Conservation (phyloP, 2,329 filamentous ascomycete genomes). For the Microdochium nivale region DNA sequence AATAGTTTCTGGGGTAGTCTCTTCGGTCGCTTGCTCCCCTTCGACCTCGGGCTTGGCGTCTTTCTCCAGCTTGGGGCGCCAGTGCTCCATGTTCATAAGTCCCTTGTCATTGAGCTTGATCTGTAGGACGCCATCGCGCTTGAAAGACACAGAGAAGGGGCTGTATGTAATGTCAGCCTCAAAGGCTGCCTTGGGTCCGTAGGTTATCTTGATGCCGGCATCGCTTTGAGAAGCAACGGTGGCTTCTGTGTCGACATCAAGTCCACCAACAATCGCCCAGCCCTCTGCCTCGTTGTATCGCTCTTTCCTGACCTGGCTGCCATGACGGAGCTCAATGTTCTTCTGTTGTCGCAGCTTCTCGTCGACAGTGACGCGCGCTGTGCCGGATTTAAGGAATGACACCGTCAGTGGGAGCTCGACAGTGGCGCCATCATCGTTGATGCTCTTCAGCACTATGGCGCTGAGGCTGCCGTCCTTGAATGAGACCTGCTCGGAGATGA, state of each 20-base stretch:
- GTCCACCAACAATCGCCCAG: constrained; percentile 78
- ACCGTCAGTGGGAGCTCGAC: constrained; percentile 76
- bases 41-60: constrained; percentile 27
- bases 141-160: constrained; percentile 81
- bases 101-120: constrained; percentile 88
- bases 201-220: constrained; percentile 64
- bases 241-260: constrained; percentile 63
- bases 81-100: constrained; percentile 88
- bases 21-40: constrained; percentile 45
- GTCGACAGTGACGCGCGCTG: constrained; percentile 79
- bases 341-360: constrained; percentile 86
- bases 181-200: constrained; percentile 67
- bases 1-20: constrained; percentile 26
- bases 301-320: constrained; percentile 79
- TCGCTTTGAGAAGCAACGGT: constrained; percentile 58
- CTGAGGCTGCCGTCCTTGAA: constrained; percentile 75
- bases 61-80: constrained; percentile 76
- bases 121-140: constrained; percentile 71
- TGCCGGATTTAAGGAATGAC: constrained; percentile 83
- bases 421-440: constrained; percentile 55
- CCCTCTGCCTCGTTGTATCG: constrained; percentile 87
- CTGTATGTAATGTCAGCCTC: constrained; percentile 77
- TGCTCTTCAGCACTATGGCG: constrained; percentile 73
- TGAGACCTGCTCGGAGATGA: constrained; percentile 62
- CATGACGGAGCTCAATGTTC: constrained; percentile 78